Conservation (phyloP, 495 filamentous ascomycete genomes). For the Penicillium canescens region DNA sequence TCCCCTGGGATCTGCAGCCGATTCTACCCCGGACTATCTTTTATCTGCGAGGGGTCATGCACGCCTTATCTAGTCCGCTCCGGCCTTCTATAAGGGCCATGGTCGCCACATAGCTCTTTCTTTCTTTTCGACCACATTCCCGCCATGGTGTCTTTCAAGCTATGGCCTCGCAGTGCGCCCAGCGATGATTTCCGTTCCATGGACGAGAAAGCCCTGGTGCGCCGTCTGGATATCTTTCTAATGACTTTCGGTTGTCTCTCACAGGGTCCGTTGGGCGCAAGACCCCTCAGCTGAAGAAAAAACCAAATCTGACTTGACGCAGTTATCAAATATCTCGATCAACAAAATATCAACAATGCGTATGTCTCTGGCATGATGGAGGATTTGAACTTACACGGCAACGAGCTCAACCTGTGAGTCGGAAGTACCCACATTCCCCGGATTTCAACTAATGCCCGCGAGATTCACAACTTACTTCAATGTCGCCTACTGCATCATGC, state of each 20-base stretch:
- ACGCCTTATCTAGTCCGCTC: not conserved
- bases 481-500: conserved; percentile 59
- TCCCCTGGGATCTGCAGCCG: conserved; percentile 5
- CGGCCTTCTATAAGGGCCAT: not conserved
- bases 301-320: not conserved
- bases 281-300: not conserved
- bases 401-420: conserved; percentile 39
- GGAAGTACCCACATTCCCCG: not conserved
- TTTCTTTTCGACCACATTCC: not conserved
- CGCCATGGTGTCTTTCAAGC: conserved; percentile 20
- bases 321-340: conserved; percentile 58
- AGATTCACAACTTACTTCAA: conserved; percentile 54
- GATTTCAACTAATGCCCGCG: not conserved
- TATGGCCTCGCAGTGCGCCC: conserved; percentile 15
- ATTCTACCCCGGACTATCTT: not conserved
- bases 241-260: conserved; percentile 35
- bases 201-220: conserved; percentile 32
- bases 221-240: conserved; percentile 30
- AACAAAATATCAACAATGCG: conserved; percentile 55
- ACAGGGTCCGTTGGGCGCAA: conserved; percentile 19
- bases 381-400: conserved; percentile 43
- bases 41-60: conserved; percentile 9
- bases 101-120: not conserved
- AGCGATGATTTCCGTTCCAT: conserved; percentile 17
- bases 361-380: conserved; percentile 45